A percentile compares a stretch with the other conserved stretches of the same genome.
Evolutionary conservation across 2,329 filamentous ascomycete genomes (phyloP).

Genomic region (Verticillium nubilum): DNA sequence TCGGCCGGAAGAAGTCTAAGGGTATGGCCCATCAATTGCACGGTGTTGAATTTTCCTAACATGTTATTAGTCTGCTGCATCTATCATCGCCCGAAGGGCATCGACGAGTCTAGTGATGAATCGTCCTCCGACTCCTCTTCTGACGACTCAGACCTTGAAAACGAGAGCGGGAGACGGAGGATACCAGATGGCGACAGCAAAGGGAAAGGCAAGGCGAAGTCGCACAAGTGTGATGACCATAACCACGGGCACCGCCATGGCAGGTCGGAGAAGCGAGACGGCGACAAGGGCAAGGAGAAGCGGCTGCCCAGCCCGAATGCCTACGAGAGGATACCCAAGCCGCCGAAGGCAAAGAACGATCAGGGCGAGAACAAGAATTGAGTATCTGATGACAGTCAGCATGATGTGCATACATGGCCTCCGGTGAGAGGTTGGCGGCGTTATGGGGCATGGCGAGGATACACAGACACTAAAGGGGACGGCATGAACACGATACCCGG

Average conservation of each 20-base stretch:
- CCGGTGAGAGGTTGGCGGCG: background rate
- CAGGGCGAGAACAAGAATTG: background rate
- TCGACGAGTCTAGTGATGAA: conserved; percentile 76
- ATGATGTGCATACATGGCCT: background rate
- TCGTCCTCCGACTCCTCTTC: conserved; percentile 52
- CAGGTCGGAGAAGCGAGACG: conserved; percentile 14
- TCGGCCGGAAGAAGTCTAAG: conserved; percentile 93
- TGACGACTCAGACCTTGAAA: conserved; percentile 44
- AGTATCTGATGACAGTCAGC: too few species aligned
- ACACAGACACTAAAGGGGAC: too few species aligned
- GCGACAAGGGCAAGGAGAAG: conserved; percentile 33
- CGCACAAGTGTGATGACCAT: conserved; percentile 33
- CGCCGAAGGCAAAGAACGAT: conserved; percentile 27
- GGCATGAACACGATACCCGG: too few species aligned
- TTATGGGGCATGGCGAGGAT: too few species aligned
- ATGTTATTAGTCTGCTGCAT: conserved; percentile 83
- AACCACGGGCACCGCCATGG: conserved; percentile 28
- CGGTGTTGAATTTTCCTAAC: background rate
- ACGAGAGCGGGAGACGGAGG: conserved; percentile 17
- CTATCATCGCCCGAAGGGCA: conserved; percentile 79
- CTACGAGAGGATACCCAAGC: conserved; percentile 66
- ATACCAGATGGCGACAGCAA: conserved; percentile 25
- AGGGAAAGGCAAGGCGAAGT: conserved; percentile 33
- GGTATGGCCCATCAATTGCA: conserved; percentile 41
- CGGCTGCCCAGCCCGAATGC: conserved; percentile 68